Conservation (phyloP, 169 alveolate genomes). For the Eimeria necatrix region DNA sequence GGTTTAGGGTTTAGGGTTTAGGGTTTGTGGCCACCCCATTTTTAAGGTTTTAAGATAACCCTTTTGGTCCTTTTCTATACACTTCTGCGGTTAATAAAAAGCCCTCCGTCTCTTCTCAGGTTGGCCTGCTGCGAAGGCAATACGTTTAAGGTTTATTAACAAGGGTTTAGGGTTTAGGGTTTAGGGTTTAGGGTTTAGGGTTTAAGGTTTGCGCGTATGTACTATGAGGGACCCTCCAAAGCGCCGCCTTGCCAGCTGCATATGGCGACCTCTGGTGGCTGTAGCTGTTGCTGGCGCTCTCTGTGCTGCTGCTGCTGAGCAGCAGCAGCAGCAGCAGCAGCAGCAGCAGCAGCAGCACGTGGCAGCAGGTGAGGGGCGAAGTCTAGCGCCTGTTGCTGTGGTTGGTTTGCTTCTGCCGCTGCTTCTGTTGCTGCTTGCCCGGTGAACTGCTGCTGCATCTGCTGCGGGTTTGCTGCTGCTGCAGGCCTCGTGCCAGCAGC, state of each 20-base stretch:
- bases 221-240: constrained; percentile 31
- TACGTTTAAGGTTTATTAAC: not conserved
- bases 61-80: not conserved
- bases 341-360: not conserved
- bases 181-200: not conserved
- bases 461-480: not conserved
- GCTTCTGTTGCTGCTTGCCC: not conserved
- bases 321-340: constrained; percentile 7
- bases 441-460: not conserved
- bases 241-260: not conserved
- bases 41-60: constrained; percentile 9
- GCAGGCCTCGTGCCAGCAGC: constrained; percentile 13
- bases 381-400: not conserved
- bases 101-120: not conserved
- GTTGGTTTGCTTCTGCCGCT: not conserved
- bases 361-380: too few species aligned
- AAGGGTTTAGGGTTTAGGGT: constrained; percentile 1
- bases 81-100: not conserved
- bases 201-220: not conserved
- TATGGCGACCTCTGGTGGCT: not conserved
- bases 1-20: not conserved
- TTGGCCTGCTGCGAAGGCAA: not conserved
- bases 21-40: not conserved
- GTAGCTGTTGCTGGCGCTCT: constrained; percentile 17
- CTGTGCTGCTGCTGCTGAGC: not conserved